phyloP scores from a whole-genome alignment of 2,329 filamentous ascomycete genomes.

The Ceratocystis smalleyi region DNA sequence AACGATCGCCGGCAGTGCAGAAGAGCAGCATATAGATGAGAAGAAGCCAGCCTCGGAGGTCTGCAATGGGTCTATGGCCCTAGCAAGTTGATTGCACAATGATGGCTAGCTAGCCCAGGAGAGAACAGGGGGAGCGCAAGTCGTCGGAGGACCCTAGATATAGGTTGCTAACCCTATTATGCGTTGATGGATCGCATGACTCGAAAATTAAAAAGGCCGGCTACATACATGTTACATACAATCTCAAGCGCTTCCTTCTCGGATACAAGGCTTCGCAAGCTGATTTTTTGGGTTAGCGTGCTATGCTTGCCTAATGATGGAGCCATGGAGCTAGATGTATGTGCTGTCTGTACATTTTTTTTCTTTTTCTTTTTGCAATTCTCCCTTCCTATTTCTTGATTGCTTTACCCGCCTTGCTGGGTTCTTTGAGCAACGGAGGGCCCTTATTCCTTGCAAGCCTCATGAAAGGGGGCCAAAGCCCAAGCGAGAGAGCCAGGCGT shows the following conservation, averaged over 20 bases:
- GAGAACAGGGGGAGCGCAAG: background rate
- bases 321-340: background rate
- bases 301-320: no score
- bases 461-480: background rate
- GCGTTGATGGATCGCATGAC: background rate
- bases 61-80: background rate
- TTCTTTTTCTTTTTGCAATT: background rate
- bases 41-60: background rate
- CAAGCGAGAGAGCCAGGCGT: slow-evolving; percentile 1
- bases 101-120: background rate
- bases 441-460: background rate
- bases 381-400: background rate
- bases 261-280: background rate
- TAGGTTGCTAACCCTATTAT: background rate
- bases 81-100: background rate
- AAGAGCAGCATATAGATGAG: background rate
- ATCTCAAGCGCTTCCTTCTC: background rate
- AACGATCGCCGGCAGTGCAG: background rate
- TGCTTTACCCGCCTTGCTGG: background rate
- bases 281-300: no score
- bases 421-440: background rate
- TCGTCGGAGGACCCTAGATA: background rate
- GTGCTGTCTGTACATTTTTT: background rate
- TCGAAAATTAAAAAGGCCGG: slow-evolving; percentile 1
- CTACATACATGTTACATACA: background rate